Conservation (phyloP, 768 basidiomycete genomes). For the Boletellus emodensis region DNA sequence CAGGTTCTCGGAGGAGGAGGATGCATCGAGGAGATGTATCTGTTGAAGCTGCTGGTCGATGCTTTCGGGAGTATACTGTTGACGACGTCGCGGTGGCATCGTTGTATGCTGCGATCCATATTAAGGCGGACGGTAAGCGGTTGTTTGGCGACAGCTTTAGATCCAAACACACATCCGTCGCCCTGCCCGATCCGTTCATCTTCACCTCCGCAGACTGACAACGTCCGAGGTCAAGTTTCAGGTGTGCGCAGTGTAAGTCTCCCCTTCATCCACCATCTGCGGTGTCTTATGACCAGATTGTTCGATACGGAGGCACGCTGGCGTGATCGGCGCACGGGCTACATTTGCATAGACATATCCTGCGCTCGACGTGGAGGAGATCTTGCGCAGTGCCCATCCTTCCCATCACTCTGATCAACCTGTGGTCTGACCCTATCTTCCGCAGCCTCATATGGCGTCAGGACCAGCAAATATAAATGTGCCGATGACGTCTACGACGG, state of each 20-base stretch:
- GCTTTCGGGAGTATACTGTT: slow-evolving; percentile 72
- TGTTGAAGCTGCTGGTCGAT: slow-evolving; percentile 90
- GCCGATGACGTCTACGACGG: slow-evolving; percentile 82
- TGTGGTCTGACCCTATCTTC: background rate
- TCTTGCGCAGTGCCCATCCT: slow-evolving; percentile 54
- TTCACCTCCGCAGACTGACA: slow-evolving; percentile 7
- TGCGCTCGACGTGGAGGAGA: slow-evolving; percentile 53
- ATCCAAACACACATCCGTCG: slow-evolving; percentile 31
- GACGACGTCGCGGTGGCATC: slow-evolving; percentile 75
- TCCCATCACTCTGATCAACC: background rate
- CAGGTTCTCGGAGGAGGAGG: slow-evolving; percentile 88
- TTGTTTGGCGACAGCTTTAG: slow-evolving; percentile 39
- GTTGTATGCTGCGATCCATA: slow-evolving; percentile 11
- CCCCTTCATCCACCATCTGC: background rate
- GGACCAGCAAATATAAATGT: slow-evolving; percentile 68
- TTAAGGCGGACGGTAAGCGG: slow-evolving; percentile 9
- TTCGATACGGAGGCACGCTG: slow-evolving; percentile 86
- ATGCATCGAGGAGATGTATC: slow-evolving; percentile 83
- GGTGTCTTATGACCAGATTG: slow-evolving; percentile 38
- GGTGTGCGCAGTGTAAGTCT: slow-evolving; percentile 39
- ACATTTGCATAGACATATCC: slow-evolving; percentile 71
- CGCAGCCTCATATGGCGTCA: slow-evolving; percentile 74
- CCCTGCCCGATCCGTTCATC: background rate
- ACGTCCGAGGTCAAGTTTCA: slow-evolving; percentile 34
- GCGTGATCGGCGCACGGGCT: slow-evolving; percentile 81